Base-by-base conservation (phyloP, 345 rosid species). In the Lenwebbia sp. region DNA sequence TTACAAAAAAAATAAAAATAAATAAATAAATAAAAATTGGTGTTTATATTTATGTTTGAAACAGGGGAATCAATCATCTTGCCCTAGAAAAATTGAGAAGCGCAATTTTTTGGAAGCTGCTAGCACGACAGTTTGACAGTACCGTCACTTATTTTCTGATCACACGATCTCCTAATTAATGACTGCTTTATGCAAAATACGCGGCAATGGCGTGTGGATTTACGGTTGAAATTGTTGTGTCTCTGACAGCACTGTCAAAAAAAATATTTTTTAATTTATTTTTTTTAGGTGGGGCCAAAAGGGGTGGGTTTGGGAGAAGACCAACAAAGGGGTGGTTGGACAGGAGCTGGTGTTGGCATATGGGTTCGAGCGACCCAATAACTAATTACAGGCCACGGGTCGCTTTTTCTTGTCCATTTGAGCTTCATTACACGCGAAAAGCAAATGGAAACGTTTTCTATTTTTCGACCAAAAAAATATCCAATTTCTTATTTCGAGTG, bases 311-410 rank as follows among this genome's bases (percentile, higher is more conserved):
- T 13, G 81, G 86, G 83, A 76, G 86, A 52, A 82, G 82, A 83
- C 81, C 37, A 41, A 41, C 40, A 76, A 51, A 84, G 82, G 47
- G 81, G 91, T 88, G 82, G 92, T 85, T 88, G 90, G 90, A 53
- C 54, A 21, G 89, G 88, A 90, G 90, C 86, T 86, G 94, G 93
- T 87, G 91, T 86, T 84, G 84, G 85, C 86, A 53, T 82, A 83
- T 87, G 89, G 82, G 88, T 74, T 89, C 85, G 57, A 90, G 93
- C 89, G 95, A 94, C 98, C 85, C 86, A 55, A 81, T 54, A 81
- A 81, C 87, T 81, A 86, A 86, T 86, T 17, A 81, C 65, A n/a
- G 84, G 84, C 87, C 49, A 41, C 33, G n/a, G 82, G 87, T 86
- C 87, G 76, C 87, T 86, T 86, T 86, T 54, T 65, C 87, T 86